These are phyloP conservation scores for Leptoxyphium fumago DNA, from an alignment of 2,329 filamentous ascomycete species.

Conservation along the genomic window DNA sequence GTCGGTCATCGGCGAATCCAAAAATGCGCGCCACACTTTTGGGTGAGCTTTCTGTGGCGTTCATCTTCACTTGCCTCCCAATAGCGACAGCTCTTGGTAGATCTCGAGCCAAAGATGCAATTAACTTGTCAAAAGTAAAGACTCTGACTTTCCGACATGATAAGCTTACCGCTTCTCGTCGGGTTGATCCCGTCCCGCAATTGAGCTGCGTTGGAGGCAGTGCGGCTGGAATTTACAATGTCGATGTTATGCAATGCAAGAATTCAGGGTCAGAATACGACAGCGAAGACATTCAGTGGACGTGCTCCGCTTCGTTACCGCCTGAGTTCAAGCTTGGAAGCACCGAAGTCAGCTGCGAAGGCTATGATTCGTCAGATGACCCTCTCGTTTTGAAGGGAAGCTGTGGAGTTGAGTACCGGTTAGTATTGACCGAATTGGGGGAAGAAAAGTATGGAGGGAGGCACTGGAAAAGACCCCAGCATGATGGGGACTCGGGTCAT, in stretches of 20 bases:
- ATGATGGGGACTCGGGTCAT: background rate
- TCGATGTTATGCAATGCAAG: slow-evolving; percentile 77
- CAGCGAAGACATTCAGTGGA: slow-evolving; percentile 76
- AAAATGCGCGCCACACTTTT: background rate
- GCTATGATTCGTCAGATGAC: slow-evolving; percentile 63
- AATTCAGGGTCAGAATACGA: slow-evolving; percentile 74
- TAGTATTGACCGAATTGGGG: slow-evolving; percentile 64
- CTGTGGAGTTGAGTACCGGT: slow-evolving; percentile 79
- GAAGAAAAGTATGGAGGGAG: slow-evolving; percentile 49
- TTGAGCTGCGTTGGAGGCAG: slow-evolving; percentile 59
- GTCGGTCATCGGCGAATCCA: background rate
- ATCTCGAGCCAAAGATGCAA: slow-evolving; percentile 26
- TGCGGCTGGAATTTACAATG: slow-evolving; percentile 46
- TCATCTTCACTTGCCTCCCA: slow-evolving; percentile 2
- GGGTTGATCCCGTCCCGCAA: slow-evolving; percentile 56
- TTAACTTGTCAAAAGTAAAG: slow-evolving; percentile 53
- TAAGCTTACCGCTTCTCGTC: slow-evolving; percentile 58
- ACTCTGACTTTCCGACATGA: slow-evolving; percentile 61
- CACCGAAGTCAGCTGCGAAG: slow-evolving; percentile 87
- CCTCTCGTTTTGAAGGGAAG: slow-evolving; percentile 79
- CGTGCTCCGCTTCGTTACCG: slow-evolving; percentile 55
- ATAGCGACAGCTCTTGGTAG: slow-evolving; percentile 8
- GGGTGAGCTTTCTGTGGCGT: background rate
- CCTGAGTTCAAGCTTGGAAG: slow-evolving; percentile 58
- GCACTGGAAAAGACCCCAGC: background rate